Base-by-base conservation (phyloP, 352 stramenopile genomes). In the Plasmopara viticola region DNA sequence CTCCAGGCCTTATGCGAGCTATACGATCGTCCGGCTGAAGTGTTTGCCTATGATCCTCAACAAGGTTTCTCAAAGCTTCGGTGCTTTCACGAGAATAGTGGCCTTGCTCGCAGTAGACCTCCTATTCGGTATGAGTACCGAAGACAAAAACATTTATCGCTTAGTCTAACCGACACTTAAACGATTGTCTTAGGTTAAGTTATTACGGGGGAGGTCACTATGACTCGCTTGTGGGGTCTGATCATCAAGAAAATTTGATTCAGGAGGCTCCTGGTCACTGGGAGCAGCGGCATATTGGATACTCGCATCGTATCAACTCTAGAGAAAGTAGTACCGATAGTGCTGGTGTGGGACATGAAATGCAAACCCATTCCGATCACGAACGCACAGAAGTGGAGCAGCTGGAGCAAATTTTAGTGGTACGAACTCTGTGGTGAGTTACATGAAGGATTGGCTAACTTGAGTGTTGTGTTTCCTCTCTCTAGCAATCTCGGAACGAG, bases 1-100 rank as follows among this genome's bases (percentile, higher is more conserved):
- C 90, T 98, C 37, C 95, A 98, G 37, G 84, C 95, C 28, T 90
- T 98, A 51, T 95, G 81, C 41, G 95, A 98, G 68, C 64, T 98
- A 4, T 98, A 98, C 59, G 81, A 96, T 47, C 84, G 90, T 25
- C 72, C 85, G 2, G 86, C 87, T 0, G 76, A 97, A 64, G 86
- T 97, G 34, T 97, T 90, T 64, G 81, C 84, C 10, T 96, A 95
- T 56, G 85, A 96, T 50, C 51, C 63, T 0, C 38, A 56, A 7
- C 43, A 63, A 18, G 89, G 89, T 3, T 92, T 86, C 14, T 72
- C 72, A 30, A 92, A 86, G 41, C 68, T 96, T 38, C 82, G 84
- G 10, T 95, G 85, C 5, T 96, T 96, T 56, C 89, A 97, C 56
- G 87, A 96, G 50, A 87, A 74, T 34, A 74, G 62, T 44, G 57